Percentiles rank a stretch among this genome's conserved stretches.
phyloP scores from a whole-genome alignment of 2,329 filamentous ascomycete species.

The Colletotrichum tropicale region DNA sequence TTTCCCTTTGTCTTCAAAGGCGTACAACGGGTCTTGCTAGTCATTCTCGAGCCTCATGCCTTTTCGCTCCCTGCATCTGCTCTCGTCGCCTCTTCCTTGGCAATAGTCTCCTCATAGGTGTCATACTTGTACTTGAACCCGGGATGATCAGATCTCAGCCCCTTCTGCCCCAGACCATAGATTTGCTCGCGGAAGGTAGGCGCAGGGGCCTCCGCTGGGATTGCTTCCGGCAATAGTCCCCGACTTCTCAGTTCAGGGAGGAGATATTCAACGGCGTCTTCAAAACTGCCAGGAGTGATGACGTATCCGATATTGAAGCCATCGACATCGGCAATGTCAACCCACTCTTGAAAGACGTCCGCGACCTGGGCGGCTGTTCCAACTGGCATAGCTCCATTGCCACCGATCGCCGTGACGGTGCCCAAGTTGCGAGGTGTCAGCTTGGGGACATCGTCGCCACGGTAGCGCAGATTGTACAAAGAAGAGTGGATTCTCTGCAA shows the following conservation, averaged over 20 bases:
- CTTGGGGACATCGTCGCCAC: conserved; percentile 43
- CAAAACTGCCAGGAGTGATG: conserved; percentile 41
- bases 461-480: conserved; percentile 51
- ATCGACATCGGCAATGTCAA: conserved; percentile 44
- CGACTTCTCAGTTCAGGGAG: conserved; percentile 31
- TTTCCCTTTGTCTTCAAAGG: neutral
- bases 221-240: conserved; percentile 17
- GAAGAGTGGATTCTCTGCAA: conserved; percentile 54
- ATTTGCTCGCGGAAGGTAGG: conserved; percentile 3
- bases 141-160: neutral
- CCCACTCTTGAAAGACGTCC: conserved; percentile 48
- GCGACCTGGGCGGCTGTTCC: conserved; percentile 45
- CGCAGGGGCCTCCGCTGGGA: neutral
- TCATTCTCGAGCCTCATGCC: neutral
- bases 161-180: neutral
- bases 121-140: conserved; percentile 5
- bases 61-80: no score
- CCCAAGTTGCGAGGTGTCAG: conserved; percentile 48
- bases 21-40: neutral
- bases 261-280: conserved; percentile 33
- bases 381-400: conserved; percentile 37
- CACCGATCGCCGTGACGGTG: conserved; percentile 43
- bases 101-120: neutral
- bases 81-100: neutral
- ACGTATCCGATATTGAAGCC: conserved; percentile 47